Conservation (phyloP, 2,329 filamentous ascomycete species). For the Cephalotrichum gorgonifer region DNA sequence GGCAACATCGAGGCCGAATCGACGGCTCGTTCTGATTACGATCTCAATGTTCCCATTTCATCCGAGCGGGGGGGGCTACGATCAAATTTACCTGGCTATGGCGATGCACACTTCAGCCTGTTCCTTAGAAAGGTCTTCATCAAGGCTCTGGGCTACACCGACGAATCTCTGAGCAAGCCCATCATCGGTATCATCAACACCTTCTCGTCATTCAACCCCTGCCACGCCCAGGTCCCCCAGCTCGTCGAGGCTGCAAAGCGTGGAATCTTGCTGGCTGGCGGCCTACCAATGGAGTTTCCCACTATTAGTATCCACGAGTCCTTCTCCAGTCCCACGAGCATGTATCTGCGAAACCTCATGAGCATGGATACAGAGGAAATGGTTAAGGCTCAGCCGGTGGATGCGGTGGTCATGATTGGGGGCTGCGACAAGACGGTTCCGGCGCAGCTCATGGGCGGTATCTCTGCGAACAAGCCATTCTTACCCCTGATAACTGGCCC, state of each 20-base stretch:
- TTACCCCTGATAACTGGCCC: constrained; percentile 60
- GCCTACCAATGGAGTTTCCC: constrained; percentile 61
- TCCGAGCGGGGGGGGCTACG: constrained; percentile 40
- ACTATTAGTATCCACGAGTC: constrained; percentile 63
- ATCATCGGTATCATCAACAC: constrained; percentile 71
- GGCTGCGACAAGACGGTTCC: constrained; percentile 68
- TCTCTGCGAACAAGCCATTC: constrained; percentile 64
- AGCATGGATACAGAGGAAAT: constrained; percentile 75
- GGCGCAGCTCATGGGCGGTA: constrained; percentile 65
- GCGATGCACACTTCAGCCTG: constrained; percentile 64
- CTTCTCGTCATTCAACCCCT: constrained; percentile 63
- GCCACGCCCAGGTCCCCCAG: constrained; percentile 62
- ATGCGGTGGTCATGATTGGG: constrained; percentile 58
- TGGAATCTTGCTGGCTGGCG: constrained; percentile 56
- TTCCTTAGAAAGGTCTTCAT: constrained; percentile 70
- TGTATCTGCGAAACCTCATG: constrained; percentile 67
- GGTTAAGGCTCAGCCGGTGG: constrained; percentile 61
- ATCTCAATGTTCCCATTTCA: constrained; percentile 44
- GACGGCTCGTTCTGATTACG: constrained; percentile 43
- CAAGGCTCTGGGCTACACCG: constrained; percentile 64
- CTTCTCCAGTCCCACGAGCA: constrained; percentile 61
- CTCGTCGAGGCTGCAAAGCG: constrained; percentile 61
- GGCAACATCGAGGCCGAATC: not conserved
- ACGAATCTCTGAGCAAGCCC: constrained; percentile 58
- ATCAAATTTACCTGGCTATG: constrained; percentile 57